Evolutionary conservation across 306 rosid genomes (phyloP).

Genomic region (Arachis stenosperma): DNA sequence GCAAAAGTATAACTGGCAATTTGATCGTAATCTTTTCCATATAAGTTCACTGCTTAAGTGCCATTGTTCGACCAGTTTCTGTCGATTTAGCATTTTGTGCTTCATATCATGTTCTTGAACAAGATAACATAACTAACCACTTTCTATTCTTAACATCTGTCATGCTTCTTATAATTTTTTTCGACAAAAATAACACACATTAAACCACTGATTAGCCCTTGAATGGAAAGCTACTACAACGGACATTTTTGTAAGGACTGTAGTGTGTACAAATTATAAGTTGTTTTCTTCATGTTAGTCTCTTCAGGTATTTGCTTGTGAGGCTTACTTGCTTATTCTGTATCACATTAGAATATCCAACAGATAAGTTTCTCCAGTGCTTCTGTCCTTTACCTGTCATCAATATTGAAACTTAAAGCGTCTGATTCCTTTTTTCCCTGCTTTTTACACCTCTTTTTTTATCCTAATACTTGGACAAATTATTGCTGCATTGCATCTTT

Average conservation of each 20-base stretch:
- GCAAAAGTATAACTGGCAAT: too few species aligned
- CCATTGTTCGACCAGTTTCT: background rate
- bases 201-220: background rate
- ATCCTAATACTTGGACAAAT: background rate
- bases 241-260: background rate
- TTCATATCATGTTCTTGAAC: constrained; percentile 7
- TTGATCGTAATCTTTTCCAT: background rate
- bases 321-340: background rate
- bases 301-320: constrained; percentile 2
- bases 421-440: background rate
- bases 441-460: constrained; percentile 1
- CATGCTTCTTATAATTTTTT: background rate
- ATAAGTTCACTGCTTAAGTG: background rate
- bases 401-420: constrained; percentile 16
- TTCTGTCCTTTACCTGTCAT: constrained; percentile 15
- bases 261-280: background rate
- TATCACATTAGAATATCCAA: background rate
- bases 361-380: background rate
- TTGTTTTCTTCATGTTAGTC: background rate
- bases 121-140: background rate
- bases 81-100: background rate
- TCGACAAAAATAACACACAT: background rate
- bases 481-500: background rate
- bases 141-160: background rate
- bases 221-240: background rate